Conservation (phyloP, 2,329 filamentous ascomycete species). For the Penicillium sp. region DNA sequence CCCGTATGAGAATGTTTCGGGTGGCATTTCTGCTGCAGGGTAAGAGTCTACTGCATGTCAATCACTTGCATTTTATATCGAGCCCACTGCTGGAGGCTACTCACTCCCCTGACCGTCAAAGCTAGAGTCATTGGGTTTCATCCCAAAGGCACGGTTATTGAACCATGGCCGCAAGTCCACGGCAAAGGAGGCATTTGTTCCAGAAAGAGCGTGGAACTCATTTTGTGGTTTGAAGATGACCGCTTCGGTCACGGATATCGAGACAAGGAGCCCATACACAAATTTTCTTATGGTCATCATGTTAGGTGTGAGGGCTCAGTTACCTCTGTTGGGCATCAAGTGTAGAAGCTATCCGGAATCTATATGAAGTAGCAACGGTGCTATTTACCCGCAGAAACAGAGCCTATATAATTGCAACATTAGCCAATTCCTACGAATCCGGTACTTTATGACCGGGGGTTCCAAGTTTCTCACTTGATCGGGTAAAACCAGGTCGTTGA, state of each 20-base stretch:
- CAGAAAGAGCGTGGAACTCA: conserved; percentile 10
- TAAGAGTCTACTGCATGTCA: conserved; percentile 26
- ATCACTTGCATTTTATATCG: not conserved
- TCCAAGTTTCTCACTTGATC: not conserved
- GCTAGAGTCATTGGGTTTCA: conserved; percentile 32
- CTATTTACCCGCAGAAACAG: conserved; percentile 10
- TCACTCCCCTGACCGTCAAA: conserved; percentile 32
- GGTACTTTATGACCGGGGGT: conserved; percentile 5
- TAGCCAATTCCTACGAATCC: conserved; percentile 2
- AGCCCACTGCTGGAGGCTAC: not conserved
- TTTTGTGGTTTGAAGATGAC: conserved; percentile 21
- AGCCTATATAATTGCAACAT: not conserved
- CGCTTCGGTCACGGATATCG: not conserved
- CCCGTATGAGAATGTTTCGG: conserved; percentile 32
- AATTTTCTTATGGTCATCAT: not conserved
- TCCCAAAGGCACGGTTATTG: conserved; percentile 37
- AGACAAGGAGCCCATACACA: not conserved
- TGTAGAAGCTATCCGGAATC: not conserved
- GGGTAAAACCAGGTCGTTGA: conserved; percentile 9
- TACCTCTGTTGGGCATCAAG: not conserved
- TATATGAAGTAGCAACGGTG: conserved; percentile 1
- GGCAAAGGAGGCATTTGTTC: conserved; percentile 8
- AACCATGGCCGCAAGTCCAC: conserved; percentile 15
- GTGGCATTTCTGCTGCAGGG: conserved; percentile 35
- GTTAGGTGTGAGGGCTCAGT: not conserved